Conservation (phyloP, 2,329 filamentous ascomycete species). For the Neonectria faginata region DNA sequence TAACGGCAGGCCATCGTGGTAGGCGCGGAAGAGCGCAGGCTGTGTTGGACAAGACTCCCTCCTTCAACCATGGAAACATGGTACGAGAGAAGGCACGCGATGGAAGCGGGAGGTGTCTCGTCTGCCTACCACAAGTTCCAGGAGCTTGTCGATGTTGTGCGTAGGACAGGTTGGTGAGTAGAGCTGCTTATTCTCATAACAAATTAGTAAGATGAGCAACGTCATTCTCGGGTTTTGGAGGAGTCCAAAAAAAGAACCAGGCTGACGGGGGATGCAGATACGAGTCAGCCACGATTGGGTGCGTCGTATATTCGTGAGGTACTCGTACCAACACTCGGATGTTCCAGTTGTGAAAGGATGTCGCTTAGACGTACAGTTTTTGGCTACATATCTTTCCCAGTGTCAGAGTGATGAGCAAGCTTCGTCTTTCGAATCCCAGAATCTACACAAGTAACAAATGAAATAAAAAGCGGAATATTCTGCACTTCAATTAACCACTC, state of each 20-base stretch:
- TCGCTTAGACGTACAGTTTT: too few species aligned
- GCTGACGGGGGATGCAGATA: background rate
- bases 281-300: background rate
- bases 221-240: background rate
- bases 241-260: background rate
- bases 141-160: background rate
- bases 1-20: slow-evolving; percentile 30
- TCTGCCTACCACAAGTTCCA: too few species aligned
- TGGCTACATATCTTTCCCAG: background rate
- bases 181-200: background rate
- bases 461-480: background rate
- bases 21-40: slow-evolving; percentile 17
- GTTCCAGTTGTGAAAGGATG: background rate
- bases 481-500: background rate
- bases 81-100: background rate
- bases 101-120: background rate
- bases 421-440: background rate
- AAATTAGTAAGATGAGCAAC: background rate
- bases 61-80: slow-evolving; percentile 27
- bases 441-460: background rate
- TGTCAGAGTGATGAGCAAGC: background rate
- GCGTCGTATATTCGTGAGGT: too few species aligned
- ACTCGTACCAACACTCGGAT: background rate
- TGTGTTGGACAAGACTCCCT: slow-evolving; percentile 16
- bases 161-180: background rate